Conservation (phyloP, 176 grass and related monocot species). For the Neostapfia colusana region DNA sequence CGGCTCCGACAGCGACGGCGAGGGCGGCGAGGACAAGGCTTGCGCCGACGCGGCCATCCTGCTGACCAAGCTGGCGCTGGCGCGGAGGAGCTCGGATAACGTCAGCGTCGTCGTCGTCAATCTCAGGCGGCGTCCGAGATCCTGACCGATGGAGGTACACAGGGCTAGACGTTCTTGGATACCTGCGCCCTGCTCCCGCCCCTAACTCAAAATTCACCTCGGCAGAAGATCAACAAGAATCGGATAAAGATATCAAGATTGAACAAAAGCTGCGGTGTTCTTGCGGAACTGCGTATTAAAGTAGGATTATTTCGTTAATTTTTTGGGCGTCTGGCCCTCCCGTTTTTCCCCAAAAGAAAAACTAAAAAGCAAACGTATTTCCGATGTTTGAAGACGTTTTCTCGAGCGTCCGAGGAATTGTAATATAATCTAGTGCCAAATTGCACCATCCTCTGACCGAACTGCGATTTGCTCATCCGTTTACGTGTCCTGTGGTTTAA, state of each 20-base stretch:
- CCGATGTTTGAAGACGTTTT: constrained; percentile 41
- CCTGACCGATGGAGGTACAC: constrained; percentile 9
- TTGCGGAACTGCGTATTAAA: constrained; percentile 6
- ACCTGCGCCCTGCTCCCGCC: neutral
- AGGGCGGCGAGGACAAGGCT: constrained; percentile 37
- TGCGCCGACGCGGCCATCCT: constrained; percentile 65
- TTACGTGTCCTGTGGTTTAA: neutral
- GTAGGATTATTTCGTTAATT: constrained; percentile 17
- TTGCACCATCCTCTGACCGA: constrained; percentile 29
- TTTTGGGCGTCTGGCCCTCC: neutral
- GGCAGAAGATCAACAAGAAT: neutral
- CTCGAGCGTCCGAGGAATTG: constrained; percentile 38
- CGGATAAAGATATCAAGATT: constrained; percentile 4
- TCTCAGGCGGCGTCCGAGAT: constrained; percentile 49
- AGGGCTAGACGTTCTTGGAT: neutral
- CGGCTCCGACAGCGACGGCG: constrained; percentile 39
- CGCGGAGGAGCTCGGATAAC: constrained; percentile 69
- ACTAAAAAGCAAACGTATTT: neutral
- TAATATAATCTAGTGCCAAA: constrained; percentile 30
- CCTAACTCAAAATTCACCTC: neutral
- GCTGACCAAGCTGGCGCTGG: constrained; percentile 88
- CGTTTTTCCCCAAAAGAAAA: neutral
- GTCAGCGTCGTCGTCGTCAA: constrained; percentile 76
- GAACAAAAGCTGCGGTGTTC: neutral
- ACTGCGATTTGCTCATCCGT: neutral